Percentiles rank a stretch among this genome's conserved stretches.
Conservation (phyloP, 805 yeast genomes). For the Spathaspora sp. region DNA sequence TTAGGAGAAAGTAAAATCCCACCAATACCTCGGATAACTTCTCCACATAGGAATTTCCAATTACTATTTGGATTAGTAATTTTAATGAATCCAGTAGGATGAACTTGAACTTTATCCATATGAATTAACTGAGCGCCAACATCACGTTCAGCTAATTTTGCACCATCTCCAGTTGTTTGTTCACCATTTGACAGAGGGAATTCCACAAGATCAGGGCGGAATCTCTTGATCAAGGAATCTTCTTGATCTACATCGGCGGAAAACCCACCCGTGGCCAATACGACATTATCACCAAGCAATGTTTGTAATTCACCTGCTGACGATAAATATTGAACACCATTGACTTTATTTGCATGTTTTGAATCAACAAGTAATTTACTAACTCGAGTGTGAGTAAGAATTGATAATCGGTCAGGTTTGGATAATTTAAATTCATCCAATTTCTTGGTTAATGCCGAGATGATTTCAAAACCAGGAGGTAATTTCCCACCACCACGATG, state of each 20-base stretch:
- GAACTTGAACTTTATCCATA: slow-evolving; percentile 59
- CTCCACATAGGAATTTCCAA: slow-evolving; percentile 59
- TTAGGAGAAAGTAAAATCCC: slow-evolving; percentile 47
- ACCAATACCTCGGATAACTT: slow-evolving; percentile 56
- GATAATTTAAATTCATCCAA: slow-evolving; percentile 28
- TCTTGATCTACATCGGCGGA: slow-evolving; percentile 34
- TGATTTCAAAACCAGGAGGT: slow-evolving; percentile 60
- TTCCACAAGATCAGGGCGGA: slow-evolving; percentile 42
- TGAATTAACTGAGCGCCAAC: slow-evolving; percentile 49
- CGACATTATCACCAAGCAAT: slow-evolving; percentile 22
- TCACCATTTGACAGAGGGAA: slow-evolving; percentile 56
- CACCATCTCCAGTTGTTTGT: slow-evolving; percentile 60
- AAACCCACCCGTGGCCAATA: slow-evolving; percentile 61
- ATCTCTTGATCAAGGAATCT: slow-evolving; percentile 32
- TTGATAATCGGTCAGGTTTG: slow-evolving; percentile 12
- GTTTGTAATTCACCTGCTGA: slow-evolving; percentile 14
- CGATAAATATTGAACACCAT: slow-evolving; percentile 38
- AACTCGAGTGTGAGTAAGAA: slow-evolving; percentile 5
- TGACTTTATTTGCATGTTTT: slow-evolving; percentile 17
- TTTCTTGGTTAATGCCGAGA: slow-evolving; percentile 40
- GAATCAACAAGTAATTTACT: slow-evolving; percentile 2
- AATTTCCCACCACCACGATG: slow-evolving; percentile 39
- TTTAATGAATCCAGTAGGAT: slow-evolving; percentile 59
- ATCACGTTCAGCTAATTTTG: slow-evolving; percentile 38
- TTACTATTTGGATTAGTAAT: slow-evolving; percentile 33